Evolutionary conservation across 2,329 filamentous ascomycete species (phyloP).

Genomic region (Mycosphaerella sp.): DNA sequence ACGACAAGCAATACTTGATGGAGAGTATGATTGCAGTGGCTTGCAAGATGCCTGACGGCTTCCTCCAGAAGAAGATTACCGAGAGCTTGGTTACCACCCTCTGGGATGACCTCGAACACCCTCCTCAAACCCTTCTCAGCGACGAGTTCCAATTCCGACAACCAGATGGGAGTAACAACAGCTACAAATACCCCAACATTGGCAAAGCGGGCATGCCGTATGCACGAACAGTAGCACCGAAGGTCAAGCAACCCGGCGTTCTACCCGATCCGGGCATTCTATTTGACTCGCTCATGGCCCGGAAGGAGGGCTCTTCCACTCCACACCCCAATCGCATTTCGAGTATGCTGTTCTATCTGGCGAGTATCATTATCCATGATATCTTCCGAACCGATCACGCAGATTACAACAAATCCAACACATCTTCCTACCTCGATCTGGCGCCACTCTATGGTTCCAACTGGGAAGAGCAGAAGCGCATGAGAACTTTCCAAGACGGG

Average conservation of each 20-base stretch:
- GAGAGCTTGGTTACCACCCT: conserved; percentile 41
- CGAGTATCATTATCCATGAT: conserved; percentile 58
- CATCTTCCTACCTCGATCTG: conserved; percentile 69
- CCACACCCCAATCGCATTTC: conserved; percentile 67
- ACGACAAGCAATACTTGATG: conserved; percentile 59
- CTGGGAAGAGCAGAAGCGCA: conserved; percentile 57
- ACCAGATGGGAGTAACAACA: conserved; percentile 49
- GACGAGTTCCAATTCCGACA: conserved; percentile 43
- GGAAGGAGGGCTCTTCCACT: conserved; percentile 49
- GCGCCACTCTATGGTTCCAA: conserved; percentile 67
- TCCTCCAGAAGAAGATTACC: conserved; percentile 38
- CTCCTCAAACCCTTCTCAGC: conserved; percentile 41
- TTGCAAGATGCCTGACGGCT: conserved; percentile 38
- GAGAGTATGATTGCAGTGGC: conserved; percentile 49
- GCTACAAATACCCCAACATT: conserved; percentile 55
- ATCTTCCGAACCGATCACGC: conserved; percentile 59
- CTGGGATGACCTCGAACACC: conserved; percentile 45
- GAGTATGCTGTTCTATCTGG: conserved; percentile 67
- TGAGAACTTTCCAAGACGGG: conserved; percentile 60
- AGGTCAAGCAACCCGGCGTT: conserved; percentile 51
- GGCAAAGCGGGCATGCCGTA: conserved; percentile 62
- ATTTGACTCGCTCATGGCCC: conserved; percentile 62
- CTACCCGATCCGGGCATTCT: conserved; percentile 60
- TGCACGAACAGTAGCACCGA: conserved; percentile 58
- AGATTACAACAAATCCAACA: conserved; percentile 58